These are phyloP conservation scores for Trypanosoma grayi DNA, from an alignment of 208 protist genomes.

Conservation along the genomic window DNA sequence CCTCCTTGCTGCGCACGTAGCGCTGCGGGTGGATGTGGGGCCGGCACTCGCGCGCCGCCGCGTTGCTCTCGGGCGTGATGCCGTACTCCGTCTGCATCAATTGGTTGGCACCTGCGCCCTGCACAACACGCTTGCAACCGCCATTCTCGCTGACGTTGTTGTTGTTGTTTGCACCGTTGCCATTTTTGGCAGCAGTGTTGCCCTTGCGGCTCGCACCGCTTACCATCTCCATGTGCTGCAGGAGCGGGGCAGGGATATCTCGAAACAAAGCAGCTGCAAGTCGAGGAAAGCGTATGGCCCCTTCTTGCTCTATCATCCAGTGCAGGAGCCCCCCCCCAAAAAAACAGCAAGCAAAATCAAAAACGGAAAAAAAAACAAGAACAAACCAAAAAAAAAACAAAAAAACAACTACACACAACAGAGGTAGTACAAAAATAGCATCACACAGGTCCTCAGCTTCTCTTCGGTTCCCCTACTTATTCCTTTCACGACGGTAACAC, in stretches of 20 bases:
- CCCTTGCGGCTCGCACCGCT: too few species aligned
- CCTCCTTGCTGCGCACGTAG: conserved; percentile 7
- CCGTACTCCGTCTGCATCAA: conserved; percentile 17
- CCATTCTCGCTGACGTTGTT: not conserved
- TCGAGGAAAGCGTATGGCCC: too few species aligned
- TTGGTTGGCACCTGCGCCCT: not conserved
- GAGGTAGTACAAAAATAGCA: too few species aligned
- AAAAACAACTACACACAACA: not conserved
- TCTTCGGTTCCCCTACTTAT: not conserved
- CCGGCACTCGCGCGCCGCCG: not conserved
- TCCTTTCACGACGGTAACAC: not conserved
- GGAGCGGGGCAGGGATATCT: too few species aligned
- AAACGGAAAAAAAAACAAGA: not conserved
- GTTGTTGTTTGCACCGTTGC: not conserved
- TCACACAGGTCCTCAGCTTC: not conserved
- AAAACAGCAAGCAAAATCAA: not conserved
- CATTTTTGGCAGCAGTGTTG: too few species aligned
- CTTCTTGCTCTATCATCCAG: too few species aligned
- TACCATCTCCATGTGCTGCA: too few species aligned
- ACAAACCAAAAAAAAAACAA: not conserved
- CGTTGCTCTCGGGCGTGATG: not conserved
- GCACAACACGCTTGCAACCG: not conserved
- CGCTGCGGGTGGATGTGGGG: conserved; percentile 18
- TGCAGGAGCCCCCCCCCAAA: too few species aligned
- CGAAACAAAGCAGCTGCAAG: too few species aligned